Conservation (phyloP, 148 eudicot genomes). For the Euryodendron excelsum region DNA sequence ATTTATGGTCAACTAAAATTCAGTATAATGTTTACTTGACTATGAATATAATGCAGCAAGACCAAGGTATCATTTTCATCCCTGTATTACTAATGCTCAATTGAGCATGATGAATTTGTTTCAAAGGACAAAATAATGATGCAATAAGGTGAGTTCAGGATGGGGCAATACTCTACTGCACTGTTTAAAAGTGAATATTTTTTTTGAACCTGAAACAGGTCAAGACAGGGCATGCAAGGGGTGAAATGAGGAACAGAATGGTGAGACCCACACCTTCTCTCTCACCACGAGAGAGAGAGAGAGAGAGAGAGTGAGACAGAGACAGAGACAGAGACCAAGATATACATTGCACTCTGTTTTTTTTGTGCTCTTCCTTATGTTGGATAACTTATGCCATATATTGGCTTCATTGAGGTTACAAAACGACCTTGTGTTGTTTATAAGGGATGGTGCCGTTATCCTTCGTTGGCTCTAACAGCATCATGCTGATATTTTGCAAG, state of each 20-base stretch:
- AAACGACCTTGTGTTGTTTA: too few relatives aligned
- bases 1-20: not conserved
- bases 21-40: not conserved
- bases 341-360: too few relatives aligned
- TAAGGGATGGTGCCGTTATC: too few relatives aligned
- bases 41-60: not conserved
- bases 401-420: too few relatives aligned
- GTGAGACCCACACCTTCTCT: too few relatives aligned
- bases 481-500: too few relatives aligned
- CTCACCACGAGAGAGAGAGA: too few relatives aligned
- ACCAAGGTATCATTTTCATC: not conserved
- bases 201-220: not conserved
- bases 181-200: not conserved
- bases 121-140: not conserved
- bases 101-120: not conserved
- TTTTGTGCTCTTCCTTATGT: too few relatives aligned
- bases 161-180: not conserved
- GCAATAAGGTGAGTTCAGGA: not conserved
- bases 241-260: not conserved
- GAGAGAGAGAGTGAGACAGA: too few relatives aligned
- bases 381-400: too few relatives aligned
- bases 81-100: not conserved
- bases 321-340: too few relatives aligned
- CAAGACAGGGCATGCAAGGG: not conserved
- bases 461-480: too few relatives aligned